Evolutionary conservation across 352 stramenopile genomes (phyloP).

Genomic region (Pythium rishiriense): DNA sequence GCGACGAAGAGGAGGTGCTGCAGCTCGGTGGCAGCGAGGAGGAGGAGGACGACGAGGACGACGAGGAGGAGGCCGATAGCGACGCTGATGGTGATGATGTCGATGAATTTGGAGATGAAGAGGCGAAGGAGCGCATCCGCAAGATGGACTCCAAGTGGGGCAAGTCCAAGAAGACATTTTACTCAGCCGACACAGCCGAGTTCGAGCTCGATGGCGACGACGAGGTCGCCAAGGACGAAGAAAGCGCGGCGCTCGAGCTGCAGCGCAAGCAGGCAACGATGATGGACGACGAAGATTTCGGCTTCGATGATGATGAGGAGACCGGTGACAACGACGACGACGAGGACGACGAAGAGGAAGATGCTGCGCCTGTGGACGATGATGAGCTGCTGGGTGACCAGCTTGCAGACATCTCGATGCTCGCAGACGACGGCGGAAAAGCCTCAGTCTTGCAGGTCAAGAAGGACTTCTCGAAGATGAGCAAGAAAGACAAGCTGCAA

Average conservation of each 20-base stretch:
- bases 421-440: slow-evolving; percentile 50
- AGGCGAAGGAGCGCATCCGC: slow-evolving; percentile 66
- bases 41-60: slow-evolving; percentile 41
- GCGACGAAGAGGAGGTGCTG: slow-evolving; percentile 68
- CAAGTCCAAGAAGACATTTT: slow-evolving; percentile 86
- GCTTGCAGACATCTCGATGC: slow-evolving; percentile 70
- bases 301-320: slow-evolving; percentile 38
- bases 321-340: slow-evolving; percentile 36
- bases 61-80: slow-evolving; percentile 38
- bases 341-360: slow-evolving; percentile 45
- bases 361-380: slow-evolving; percentile 48
- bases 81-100: slow-evolving; percentile 47
- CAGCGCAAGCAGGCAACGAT: slow-evolving; percentile 83
- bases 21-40: slow-evolving; percentile 50
- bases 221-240: slow-evolving; percentile 79
- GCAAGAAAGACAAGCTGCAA: slow-evolving; percentile 86
- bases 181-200: slow-evolving; percentile 83
- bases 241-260: slow-evolving; percentile 79
- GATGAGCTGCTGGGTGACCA: slow-evolving; percentile 71
- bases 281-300: slow-evolving; percentile 89
- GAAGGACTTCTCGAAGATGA: slow-evolving; percentile 85
- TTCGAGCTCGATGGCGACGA: slow-evolving; percentile 83
- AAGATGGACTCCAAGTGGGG: slow-evolving; percentile 87
- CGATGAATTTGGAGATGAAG: slow-evolving; percentile 53
- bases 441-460: slow-evolving; percentile 71